Conservation (phyloP, 31 red algal species). For the Odonthalia washingtoniensis region DNA sequence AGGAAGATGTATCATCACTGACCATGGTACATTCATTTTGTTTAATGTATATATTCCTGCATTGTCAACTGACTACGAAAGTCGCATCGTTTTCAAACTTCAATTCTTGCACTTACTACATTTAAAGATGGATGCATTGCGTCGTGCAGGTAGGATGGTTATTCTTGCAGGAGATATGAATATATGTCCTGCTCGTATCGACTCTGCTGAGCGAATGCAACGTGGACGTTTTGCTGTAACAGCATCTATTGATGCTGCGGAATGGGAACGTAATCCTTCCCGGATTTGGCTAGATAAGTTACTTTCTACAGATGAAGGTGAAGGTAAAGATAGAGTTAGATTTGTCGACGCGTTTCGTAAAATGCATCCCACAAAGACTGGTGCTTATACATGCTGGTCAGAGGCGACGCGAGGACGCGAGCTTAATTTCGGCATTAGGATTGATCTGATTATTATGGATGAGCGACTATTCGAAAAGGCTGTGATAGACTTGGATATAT, state of each 20-base stretch:
- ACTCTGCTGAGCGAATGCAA: slow-evolving; percentile 54
- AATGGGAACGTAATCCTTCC: slow-evolving; percentile 47
- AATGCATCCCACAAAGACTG: slow-evolving; percentile 41
- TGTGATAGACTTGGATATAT: slow-evolving; percentile 40
- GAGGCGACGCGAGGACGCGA: slow-evolving; percentile 64
- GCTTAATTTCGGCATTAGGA: slow-evolving; percentile 68
- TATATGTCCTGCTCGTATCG: slow-evolving; percentile 59
- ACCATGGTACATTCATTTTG: slow-evolving; percentile 59
- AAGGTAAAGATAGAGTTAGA: too few relatives aligned
- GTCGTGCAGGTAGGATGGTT: slow-evolving; percentile 40
- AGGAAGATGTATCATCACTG: slow-evolving; percentile 68
- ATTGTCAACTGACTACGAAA: slow-evolving; percentile 26
- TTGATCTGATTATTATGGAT: slow-evolving; percentile 65
- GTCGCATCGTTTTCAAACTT: slow-evolving; percentile 55
- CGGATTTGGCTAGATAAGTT: slow-evolving; percentile 57
- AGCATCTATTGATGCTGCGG: background rate
- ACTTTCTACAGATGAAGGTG: slow-evolving; percentile 5
- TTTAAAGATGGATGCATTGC: slow-evolving; percentile 56
- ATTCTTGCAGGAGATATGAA: slow-evolving; percentile 73
- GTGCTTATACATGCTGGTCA: slow-evolving; percentile 67
- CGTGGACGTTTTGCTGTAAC: too few relatives aligned
- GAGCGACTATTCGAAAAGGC: slow-evolving; percentile 44
- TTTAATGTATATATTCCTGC: slow-evolving; percentile 76
- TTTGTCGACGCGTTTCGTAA: slow-evolving; percentile 70
- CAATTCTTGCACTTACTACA: slow-evolving; percentile 53